phyloP scores from a whole-genome alignment of 176 grass and related monocot genomes.

The Stipa capillata region DNA sequence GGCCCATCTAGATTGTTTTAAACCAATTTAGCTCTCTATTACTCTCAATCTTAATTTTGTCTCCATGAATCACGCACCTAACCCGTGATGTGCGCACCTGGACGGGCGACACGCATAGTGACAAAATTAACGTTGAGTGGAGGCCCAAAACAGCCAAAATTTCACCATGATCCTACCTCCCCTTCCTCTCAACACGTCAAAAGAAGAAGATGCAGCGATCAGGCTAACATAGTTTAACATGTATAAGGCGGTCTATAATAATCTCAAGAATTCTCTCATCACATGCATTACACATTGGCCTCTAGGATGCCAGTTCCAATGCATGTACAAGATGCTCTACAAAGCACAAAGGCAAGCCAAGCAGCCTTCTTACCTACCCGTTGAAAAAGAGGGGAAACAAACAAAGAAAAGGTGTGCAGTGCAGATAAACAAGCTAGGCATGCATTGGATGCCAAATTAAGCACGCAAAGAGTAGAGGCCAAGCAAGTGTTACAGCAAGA shows the following conservation, averaged over 20 bases:
- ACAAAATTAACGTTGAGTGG: too few relatives aligned
- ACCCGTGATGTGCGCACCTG: too few relatives aligned
- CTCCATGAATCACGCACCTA: too few relatives aligned
- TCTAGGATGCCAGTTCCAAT: conserved; percentile 48
- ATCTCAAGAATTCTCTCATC: conserved; percentile 24
- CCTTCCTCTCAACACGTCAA: conserved; percentile 10
- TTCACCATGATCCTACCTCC: conserved; percentile 12
- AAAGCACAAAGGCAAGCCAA: conserved; percentile 23
- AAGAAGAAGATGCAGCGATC: not conserved
- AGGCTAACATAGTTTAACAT: conserved; percentile 23
- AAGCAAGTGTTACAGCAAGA: conserved; percentile 8
- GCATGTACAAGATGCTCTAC: conserved; percentile 38
- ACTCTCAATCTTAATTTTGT: too few relatives aligned
- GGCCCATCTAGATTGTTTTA: too few relatives aligned
- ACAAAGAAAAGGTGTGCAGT: not conserved
- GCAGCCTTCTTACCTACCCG: conserved; percentile 30
- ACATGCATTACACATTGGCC: conserved; percentile 44
- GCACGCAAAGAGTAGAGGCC: conserved; percentile 35
- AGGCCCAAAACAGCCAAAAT: too few relatives aligned
- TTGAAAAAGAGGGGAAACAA: conserved; percentile 24
- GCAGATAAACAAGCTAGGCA: not conserved
- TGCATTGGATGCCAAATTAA: conserved; percentile 27
- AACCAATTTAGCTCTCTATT: too few relatives aligned
- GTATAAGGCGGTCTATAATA: conserved; percentile 18
- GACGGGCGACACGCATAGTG: too few relatives aligned